These are phyloP conservation scores for Podaxis carcinomalis DNA, from an alignment of 768 basidiomycete species.

Conservation along the genomic window DNA sequence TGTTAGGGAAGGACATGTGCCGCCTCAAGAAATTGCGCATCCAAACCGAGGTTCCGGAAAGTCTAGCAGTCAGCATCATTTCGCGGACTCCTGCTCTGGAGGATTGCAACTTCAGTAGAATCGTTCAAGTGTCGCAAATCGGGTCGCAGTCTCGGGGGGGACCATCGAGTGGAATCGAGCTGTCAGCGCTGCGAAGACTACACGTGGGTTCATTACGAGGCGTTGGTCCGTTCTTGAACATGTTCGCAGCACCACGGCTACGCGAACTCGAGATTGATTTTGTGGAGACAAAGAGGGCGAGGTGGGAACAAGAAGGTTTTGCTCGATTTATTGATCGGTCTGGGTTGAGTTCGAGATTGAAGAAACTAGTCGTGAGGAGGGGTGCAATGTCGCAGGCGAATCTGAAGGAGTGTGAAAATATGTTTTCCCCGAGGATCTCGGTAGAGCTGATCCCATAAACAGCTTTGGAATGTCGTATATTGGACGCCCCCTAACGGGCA, in stretches of 20 bases:
- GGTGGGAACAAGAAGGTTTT: not conserved
- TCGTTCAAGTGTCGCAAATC: not conserved
- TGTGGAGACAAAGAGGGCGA: not conserved
- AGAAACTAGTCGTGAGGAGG: not conserved
- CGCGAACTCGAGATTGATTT: not conserved
- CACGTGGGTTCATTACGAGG: not conserved
- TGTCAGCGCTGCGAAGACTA: not conserved
- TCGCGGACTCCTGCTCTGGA: not conserved
- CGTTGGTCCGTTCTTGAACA: not conserved
- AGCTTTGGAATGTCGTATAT: not conserved
- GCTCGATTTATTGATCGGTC: not conserved
- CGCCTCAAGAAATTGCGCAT: not conserved
- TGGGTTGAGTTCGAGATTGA: not conserved
- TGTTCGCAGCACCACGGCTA: not conserved
- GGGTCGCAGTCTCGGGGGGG: not conserved
- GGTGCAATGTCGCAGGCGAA: not conserved
- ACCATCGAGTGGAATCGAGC: not conserved
- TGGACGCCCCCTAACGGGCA: not conserved
- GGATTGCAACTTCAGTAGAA: not conserved
- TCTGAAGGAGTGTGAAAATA: not conserved
- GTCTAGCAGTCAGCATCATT: not conserved
- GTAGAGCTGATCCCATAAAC: not conserved
- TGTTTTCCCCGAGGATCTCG: not conserved
- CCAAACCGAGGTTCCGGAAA: not conserved
- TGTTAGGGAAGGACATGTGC: slow-evolving; percentile 1